These are phyloP conservation scores for Pelargonium nanum DNA, from an alignment of 345 rosid species.

Conservation along the genomic window DNA sequence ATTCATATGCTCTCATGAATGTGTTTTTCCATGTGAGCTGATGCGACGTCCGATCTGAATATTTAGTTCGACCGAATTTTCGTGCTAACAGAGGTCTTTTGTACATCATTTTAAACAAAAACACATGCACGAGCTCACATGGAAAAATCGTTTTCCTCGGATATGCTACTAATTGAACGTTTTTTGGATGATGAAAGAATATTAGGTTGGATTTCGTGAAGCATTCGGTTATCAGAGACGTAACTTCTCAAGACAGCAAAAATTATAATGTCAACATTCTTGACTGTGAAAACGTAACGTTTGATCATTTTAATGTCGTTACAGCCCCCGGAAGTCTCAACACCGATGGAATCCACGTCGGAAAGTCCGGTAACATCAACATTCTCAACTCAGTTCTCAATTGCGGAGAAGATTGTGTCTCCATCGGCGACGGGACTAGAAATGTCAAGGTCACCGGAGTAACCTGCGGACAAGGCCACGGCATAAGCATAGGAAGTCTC, in stretches of 20 bases:
- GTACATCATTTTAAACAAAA: no score
- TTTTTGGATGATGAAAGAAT: no score
- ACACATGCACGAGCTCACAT: not conserved
- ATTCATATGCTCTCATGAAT: no score
- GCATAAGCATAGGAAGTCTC: conserved; percentile 52
- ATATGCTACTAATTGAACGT: no score
- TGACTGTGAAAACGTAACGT: conserved; percentile 29
- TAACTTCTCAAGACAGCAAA: conserved; percentile 36
- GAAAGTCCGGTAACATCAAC: conserved; percentile 22
- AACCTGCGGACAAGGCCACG: conserved; percentile 62
- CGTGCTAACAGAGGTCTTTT: no score
- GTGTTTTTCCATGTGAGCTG: no score
- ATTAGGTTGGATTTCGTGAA: conserved; percentile 32
- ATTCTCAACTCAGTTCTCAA: conserved; percentile 24
- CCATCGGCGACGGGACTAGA: conserved; percentile 42
- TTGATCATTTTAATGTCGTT: conserved; percentile 19
- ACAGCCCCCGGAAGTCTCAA: conserved; percentile 40
- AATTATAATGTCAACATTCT: conserved; percentile 39
- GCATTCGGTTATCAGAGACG: conserved; percentile 16
- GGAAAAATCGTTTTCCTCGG: not conserved
- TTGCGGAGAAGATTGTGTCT: conserved; percentile 61
- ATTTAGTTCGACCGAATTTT: no score
- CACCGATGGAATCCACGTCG: conserved; percentile 67
- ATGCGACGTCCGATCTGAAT: no score
- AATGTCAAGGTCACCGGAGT: conserved; percentile 19